Percentiles rank a stretch among this genome's conserved stretches.
Evolutionary conservation across 140 eudicot species (phyloP).

Genomic region (Erigeron philadelphicus): DNA sequence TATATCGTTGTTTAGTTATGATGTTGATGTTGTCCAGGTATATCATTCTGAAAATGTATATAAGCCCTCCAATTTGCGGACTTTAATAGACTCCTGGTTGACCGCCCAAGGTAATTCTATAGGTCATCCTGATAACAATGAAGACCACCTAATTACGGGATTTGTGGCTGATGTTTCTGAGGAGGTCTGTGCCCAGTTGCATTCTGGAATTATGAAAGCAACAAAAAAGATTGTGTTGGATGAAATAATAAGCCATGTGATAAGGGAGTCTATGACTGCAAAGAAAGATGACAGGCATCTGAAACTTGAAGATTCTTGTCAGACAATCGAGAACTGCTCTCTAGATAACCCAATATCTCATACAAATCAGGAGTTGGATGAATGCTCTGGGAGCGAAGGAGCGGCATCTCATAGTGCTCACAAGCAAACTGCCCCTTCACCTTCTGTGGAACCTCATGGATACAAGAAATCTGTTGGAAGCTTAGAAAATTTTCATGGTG

Average conservation of each 20-base stretch:
- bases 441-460: slow-evolving; percentile 18
- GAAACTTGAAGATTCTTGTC: slow-evolving; percentile 33
- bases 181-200: slow-evolving; percentile 74
- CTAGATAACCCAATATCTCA: slow-evolving; percentile 31
- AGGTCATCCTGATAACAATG: slow-evolving; percentile 25
- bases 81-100: slow-evolving; percentile 49
- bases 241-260: slow-evolving; percentile 63
- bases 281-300: slow-evolving; percentile 53
- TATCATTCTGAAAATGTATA: slow-evolving; percentile 47
- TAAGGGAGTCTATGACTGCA: slow-evolving; percentile 42
- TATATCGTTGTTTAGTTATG: not conserved
- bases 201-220: slow-evolving; percentile 70
- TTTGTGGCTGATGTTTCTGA: slow-evolving; percentile 56
- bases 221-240: slow-evolving; percentile 69
- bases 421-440: slow-evolving; percentile 18
- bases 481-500: slow-evolving; percentile 40
- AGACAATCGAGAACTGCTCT: slow-evolving; percentile 32
- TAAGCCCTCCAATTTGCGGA: slow-evolving; percentile 48
- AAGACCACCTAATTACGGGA: slow-evolving; percentile 17
- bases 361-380: slow-evolving; percentile 27
- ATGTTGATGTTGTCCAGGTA: slow-evolving; percentile 46
- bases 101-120: slow-evolving; percentile 29
- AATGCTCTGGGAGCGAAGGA: slow-evolving; percentile 31
- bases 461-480: slow-evolving; percentile 51
- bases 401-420: slow-evolving; percentile 24